These are phyloP conservation scores for Glebionis coronaria DNA, from an alignment of 129 eudicot species.

Conservation along the genomic window DNA sequence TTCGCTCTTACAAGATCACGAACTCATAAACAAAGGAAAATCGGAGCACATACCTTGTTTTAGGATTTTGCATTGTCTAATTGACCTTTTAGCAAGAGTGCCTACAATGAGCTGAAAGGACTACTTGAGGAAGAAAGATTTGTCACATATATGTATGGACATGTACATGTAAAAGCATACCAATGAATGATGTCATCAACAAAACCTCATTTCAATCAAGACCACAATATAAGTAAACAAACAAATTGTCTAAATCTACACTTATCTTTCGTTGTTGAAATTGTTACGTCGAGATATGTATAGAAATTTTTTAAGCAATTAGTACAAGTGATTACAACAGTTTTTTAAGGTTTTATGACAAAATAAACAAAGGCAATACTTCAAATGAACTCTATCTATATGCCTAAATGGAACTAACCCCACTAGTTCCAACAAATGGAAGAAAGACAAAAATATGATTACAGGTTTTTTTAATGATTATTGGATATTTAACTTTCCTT, in stretches of 20 bases:
- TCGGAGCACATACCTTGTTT: constrained; percentile 54
- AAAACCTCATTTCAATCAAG: constrained; percentile 32
- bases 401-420: constrained; percentile 69
- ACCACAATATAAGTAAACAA: constrained; percentile 19
- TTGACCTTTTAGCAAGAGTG: constrained; percentile 21
- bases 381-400: constrained; percentile 74
- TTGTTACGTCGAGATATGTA: neutral
- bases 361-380: constrained; percentile 37
- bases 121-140: constrained; percentile 32
- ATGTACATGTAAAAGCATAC: constrained; percentile 28
- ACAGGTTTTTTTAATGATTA: constrained; percentile 21
- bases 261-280: constrained; percentile 8
- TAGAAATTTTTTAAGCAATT: constrained; percentile 11
- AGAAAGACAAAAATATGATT: constrained; percentile 33
- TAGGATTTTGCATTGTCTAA: constrained; percentile 68
- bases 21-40: neutral
- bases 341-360: constrained; percentile 5
- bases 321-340: constrained; percentile 17
- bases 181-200: constrained; percentile 24
- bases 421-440: constrained; percentile 72
- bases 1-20: neutral
- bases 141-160: constrained; percentile 24
- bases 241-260: constrained; percentile 22
- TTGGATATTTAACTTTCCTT: constrained; percentile 32
- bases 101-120: constrained; percentile 31